Conservation (phyloP, 495 filamentous ascomycete species). For the Parachaetomium inaequale region DNA sequence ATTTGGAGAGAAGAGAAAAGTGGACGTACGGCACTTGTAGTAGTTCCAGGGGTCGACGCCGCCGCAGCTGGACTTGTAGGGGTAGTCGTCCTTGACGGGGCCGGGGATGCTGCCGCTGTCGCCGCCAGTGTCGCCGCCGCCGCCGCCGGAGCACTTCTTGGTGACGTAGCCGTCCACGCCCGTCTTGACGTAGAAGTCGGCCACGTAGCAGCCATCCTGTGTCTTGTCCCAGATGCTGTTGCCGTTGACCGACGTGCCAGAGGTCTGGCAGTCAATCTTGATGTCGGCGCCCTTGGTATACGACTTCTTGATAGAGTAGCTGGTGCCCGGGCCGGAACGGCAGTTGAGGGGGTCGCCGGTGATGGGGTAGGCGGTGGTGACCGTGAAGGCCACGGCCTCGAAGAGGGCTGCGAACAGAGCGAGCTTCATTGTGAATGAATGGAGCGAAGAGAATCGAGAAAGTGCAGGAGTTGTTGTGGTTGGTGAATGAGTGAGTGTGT, state of each 20-base stretch:
- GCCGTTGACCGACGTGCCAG: constrained; percentile 21
- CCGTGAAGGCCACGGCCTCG: neutral
- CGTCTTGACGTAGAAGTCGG: constrained; percentile 32
- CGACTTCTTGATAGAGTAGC: constrained; percentile 19
- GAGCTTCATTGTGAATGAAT: constrained; percentile 21
- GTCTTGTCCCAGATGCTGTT: constrained; percentile 36
- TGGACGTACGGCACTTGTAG: constrained; percentile 17
- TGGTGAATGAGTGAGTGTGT: neutral
- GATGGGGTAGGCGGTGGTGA: constrained; percentile 20
- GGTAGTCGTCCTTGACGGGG: constrained; percentile 27
- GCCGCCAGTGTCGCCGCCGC: constrained; percentile 10
- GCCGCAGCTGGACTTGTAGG: constrained; percentile 22
- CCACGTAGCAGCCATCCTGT: constrained; percentile 29
- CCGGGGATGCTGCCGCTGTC: constrained; percentile 20
- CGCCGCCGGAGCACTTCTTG: constrained; percentile 15
- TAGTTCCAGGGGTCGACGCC: constrained; percentile 26
- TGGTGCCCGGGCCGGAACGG: constrained; percentile 26
- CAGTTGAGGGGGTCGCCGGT: constrained; percentile 26
- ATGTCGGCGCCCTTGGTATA: constrained; percentile 26
- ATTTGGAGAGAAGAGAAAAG: neutral
- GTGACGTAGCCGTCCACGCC: constrained; percentile 26
- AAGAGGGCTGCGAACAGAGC: constrained; percentile 5
- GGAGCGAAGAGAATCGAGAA: constrained; percentile 9
- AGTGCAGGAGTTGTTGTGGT: neutral
- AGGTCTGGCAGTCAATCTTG: constrained; percentile 28